Conservation (phyloP, 2,329 filamentous ascomycete species). For the Dactylonectria estremocensis region DNA sequence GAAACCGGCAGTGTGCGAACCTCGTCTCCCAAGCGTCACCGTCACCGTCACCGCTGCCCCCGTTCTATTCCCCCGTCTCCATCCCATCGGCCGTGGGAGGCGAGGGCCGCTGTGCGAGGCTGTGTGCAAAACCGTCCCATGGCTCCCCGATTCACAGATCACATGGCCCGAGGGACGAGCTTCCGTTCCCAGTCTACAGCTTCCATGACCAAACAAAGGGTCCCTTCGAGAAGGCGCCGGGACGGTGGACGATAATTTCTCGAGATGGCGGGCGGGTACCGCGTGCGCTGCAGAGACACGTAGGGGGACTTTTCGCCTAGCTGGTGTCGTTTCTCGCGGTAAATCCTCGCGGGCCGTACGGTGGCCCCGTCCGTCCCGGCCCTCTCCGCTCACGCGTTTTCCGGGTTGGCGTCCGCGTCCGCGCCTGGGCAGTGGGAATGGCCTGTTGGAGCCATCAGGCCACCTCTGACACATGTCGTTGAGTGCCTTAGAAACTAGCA, state of each 20-base stretch:
- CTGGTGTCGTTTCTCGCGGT: background rate
- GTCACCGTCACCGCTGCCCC: slow-evolving; percentile 9
- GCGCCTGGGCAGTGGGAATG: slow-evolving; percentile 36
- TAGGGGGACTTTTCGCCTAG: slow-evolving; percentile 29
- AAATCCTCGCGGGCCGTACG: slow-evolving; percentile 14
- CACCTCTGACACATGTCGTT: slow-evolving; percentile 42
- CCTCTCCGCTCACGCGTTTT: slow-evolving; percentile 49
- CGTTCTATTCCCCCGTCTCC: background rate
- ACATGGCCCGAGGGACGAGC: slow-evolving; percentile 25
- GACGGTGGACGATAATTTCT: slow-evolving; percentile 45
- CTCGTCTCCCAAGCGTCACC: slow-evolving; percentile 17
- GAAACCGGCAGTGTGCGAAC: background rate
- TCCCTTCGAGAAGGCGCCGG: slow-evolving; percentile 24
- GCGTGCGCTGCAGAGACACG: background rate
- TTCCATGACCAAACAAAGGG: slow-evolving; percentile 9
- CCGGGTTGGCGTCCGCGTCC: slow-evolving; percentile 33
- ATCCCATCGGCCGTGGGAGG: background rate
- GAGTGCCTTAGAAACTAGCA: background rate
- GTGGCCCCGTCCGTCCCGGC: slow-evolving; percentile 42
- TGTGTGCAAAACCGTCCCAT: slow-evolving; percentile 25
- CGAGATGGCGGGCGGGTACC: slow-evolving; percentile 38
- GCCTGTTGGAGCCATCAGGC: slow-evolving; percentile 48
- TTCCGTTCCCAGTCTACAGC: slow-evolving; percentile 15
- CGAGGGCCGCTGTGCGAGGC: slow-evolving; percentile 13
- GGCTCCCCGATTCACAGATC: slow-evolving; percentile 16